Evolutionary conservation across 176 grass and related monocot species (phyloP).

Genomic region (Pharus latifolius): DNA sequence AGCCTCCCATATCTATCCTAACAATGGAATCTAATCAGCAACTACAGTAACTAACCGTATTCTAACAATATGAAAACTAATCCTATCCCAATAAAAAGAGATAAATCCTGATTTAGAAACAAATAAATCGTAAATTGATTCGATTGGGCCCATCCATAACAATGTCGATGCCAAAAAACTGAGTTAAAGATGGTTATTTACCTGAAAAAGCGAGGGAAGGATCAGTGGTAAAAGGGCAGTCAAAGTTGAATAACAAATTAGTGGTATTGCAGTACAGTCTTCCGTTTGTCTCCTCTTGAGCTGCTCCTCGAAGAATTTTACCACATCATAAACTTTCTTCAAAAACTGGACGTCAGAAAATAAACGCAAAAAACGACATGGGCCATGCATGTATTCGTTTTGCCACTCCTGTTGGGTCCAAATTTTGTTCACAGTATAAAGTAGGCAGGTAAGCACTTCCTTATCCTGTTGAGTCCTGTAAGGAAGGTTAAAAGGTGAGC

Average conservation of each 20-base stretch:
- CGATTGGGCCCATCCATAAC: too few relatives aligned
- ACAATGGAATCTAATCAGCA: too few relatives aligned
- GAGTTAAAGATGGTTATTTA: not conserved
- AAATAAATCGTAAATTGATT: not conserved
- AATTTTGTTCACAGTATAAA: conserved; percentile 39
- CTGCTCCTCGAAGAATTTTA: conserved; percentile 53
- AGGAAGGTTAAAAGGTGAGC: not conserved
- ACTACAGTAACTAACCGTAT: too few relatives aligned
- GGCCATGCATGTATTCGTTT: not conserved
- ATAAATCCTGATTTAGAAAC: too few relatives aligned
- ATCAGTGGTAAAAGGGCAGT: conserved; percentile 36
- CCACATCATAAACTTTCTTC: conserved; percentile 42
- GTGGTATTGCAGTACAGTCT: not conserved
- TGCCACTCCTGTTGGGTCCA: conserved; percentile 46
- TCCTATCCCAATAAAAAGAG: too few relatives aligned
- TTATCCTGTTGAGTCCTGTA: not conserved
- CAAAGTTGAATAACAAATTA: not conserved
- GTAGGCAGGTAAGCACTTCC: not conserved
- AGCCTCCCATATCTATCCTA: too few relatives aligned
- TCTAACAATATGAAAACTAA: not conserved
- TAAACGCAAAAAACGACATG: conserved; percentile 19
- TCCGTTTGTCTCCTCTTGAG: conserved; percentile 35
- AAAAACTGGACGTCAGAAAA: conserved; percentile 32
- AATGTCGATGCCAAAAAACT: not conserved
- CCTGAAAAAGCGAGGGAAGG: conserved; percentile 42